Base-by-base conservation (phyloP, 2,329 filamentous ascomycete genomes). In the Talaromyces albobiverticillius region DNA sequence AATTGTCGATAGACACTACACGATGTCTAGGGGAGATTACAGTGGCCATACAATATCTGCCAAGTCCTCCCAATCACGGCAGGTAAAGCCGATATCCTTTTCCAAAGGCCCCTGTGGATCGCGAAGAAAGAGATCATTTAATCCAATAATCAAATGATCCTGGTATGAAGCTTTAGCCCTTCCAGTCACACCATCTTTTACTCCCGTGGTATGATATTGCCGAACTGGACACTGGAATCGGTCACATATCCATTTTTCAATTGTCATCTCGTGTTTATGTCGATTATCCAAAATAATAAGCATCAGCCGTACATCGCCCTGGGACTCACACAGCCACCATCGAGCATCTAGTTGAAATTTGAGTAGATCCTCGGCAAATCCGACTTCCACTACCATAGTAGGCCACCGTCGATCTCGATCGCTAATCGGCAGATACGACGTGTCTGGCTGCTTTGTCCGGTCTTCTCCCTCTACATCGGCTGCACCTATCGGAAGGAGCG, bases 251-350 rank as follows among this genome's bases (percentile, higher is more conserved):
- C 38, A 41, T 41, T 41, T 41, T 16, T 41, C 38, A 23, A 41
- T 23, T 9, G 38, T 41, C 8, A 41, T 41, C 14, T 41, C 38
- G 7, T 41, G 6, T 10, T 14, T 20, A 3, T 13, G 18, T n/a
- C 6, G 38, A 22, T 41, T 22, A 3, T 20, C 3, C 18, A 9
- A 9, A 41, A 41, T 13, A 16, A 23, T 22, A 23, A 41, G 10
- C 18, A 41, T 14, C n/a, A 16, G 6, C 16, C 16, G 38, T 14
- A 54, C 46, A 22, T 51, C 36, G 25, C 46, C 52, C 10, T 45
- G 10, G 6, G 46, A 54, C 16, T 38, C 25, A 16, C 22, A 20
- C 7, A 54, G 18, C 52, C 52, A 50, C 52, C 52, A 54, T 18
- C 22, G 29, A 3, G 46, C 32, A 41, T 54, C 52, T 1, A 14